phyloP scores from a whole-genome alignment of 164 flowering plant species.

The Sextonia rubra region DNA sequence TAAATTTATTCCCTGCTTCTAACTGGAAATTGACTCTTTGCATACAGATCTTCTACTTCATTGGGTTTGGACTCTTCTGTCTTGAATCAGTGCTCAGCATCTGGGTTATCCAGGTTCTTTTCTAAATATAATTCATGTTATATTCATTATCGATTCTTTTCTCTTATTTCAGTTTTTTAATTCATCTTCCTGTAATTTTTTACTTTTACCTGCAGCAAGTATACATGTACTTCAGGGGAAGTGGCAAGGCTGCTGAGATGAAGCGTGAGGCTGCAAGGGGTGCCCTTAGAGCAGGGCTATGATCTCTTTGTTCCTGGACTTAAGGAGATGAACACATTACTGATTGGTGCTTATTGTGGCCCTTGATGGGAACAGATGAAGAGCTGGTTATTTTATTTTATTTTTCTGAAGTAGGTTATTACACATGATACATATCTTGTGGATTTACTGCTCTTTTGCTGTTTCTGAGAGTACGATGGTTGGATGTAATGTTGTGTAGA shows the following conservation, averaged over 20 bases:
- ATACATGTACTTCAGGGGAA: conserved; percentile 87
- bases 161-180: too few species aligned
- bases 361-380: neutral
- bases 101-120: conserved; percentile 92
- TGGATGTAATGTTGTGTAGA: neutral
- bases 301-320: neutral
- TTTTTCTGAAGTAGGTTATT: neutral
- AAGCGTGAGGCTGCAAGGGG: conserved; percentile 72
- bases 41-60: conserved; percentile 78
- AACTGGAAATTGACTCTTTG: neutral
- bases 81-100: conserved; percentile 75
- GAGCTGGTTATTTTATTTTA: neutral
- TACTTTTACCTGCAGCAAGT: conserved; percentile 63
- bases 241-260: conserved; percentile 79
- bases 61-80: conserved; percentile 78
- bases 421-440: neutral
- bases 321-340: neutral
- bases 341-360: conserved; percentile 5
- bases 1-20: too few species aligned
- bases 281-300: conserved; percentile 59
- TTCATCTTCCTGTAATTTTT: neutral
- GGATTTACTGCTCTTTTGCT: neutral
- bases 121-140: neutral
- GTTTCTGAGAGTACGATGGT: neutral
- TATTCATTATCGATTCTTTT: neutral